Percentiles rank a stretch among this genome's conserved stretches.
Conservation (phyloP, 805 yeast genomes). For the Lachancea thermotolerans region DNA sequence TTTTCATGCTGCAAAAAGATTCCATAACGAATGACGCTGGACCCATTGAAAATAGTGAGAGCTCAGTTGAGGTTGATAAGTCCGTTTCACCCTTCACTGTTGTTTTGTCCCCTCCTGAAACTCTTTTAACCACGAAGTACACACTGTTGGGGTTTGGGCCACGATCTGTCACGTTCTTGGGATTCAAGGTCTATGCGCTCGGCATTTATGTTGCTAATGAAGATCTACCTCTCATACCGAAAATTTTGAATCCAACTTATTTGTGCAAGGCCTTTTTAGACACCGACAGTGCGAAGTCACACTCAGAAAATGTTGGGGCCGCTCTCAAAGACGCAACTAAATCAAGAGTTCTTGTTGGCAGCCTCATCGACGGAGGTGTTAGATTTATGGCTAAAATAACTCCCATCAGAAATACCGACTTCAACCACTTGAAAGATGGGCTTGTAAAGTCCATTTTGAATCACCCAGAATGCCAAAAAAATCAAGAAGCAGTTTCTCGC, state of each 20-base stretch:
- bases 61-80: conserved; percentile 41
- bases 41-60: conserved; percentile 15
- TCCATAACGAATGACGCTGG: conserved; percentile 7
- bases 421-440: conserved; percentile 84
- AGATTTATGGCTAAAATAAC: conserved; percentile 67
- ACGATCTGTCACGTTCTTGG: conserved; percentile 74
- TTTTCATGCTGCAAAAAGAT: not conserved
- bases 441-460: conserved; percentile 72
- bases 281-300: conserved; percentile 29
- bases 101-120: conserved; percentile 17
- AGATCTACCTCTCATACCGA: conserved; percentile 41
- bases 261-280: conserved; percentile 35
- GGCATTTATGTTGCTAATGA: conserved; percentile 70
- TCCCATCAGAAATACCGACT: conserved; percentile 88
- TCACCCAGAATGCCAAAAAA: conserved; percentile 50
- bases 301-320: conserved; percentile 34
- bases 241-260: conserved; percentile 39
- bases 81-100: conserved; percentile 45
- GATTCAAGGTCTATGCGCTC: conserved; percentile 78
- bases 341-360: conserved; percentile 48
- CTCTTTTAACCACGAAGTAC: conserved; percentile 35
- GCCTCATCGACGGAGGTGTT: conserved; percentile 52
- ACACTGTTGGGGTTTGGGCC: conserved; percentile 72
- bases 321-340: conserved; percentile 46
- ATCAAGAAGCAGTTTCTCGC: conserved; percentile 39